Base-by-base conservation (phyloP, 2,329 filamentous ascomycete species). In the Fusarium miscanthi region DNA sequence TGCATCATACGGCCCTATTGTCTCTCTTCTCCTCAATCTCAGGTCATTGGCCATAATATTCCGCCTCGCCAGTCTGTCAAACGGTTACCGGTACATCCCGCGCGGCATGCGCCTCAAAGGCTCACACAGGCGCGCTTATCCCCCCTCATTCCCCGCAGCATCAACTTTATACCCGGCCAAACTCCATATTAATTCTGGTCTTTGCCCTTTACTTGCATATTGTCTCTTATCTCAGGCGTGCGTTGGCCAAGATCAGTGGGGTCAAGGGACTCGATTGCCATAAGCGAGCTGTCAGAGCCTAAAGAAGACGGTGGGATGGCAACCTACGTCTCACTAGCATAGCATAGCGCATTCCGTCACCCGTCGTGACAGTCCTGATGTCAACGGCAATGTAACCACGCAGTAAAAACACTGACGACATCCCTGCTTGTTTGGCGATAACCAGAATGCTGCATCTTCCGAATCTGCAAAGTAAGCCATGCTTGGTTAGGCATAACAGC, bases 281-380 rank as follows among this genome's bases (percentile, higher is more conserved):
- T 46, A 69, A 59, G 65, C 71, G 65, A 74, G 71, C 72, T 74
- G 73, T 73, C 71, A 74, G 60, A 61, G 48, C 40, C 35, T 33
- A 43, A 54, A 48, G 25, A 16, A 61, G 31, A 59, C 41, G 59
- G 64, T 54, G 64, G 53, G 58, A 49, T 57, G 42, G 41, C 27
- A 54, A 27, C n/a, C 27, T 58, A 51, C 58, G 23, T 54, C 35
- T 49, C 54, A 49, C 53, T 31, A 41, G 23, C 33, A 53, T n/a
- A 52, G 49, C 23, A 51, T 62, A 33, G 49, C 40, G 38, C 56
- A 62, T 66, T 40, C 62, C 54, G 37, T 46, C 56, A 38, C 31
- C 48, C 33, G 16, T 30, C 42, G 33, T 56, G 43, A 57, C 51
- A 33, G 51, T 64, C 63, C 49, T 65, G 41, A 57, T 69, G 54